Base-by-base conservation (phyloP, 1,284 basidiomycete genomes). In the Omphalotus olearius region DNA sequence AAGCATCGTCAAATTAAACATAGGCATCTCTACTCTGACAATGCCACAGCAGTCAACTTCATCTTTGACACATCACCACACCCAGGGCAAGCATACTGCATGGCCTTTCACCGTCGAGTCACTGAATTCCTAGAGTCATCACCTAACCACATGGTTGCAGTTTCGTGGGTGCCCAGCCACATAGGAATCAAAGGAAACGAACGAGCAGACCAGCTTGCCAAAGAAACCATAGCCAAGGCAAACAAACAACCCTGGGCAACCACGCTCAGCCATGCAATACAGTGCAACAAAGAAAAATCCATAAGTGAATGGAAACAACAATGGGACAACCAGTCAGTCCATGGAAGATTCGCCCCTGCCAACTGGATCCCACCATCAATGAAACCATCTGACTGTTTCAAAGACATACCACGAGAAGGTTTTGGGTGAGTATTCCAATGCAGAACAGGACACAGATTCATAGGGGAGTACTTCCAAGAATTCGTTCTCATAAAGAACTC, bases 81-180 rank as follows among this genome's bases (percentile, higher is more conserved):
- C 23, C 14, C 57, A 13, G 60, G 57, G 4, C 60, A 62, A 50
- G 25, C 51, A 4, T 54, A 57, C 33, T 37, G 53, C 10, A 25
- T 36, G 13, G 28, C 33, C n/a, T 63, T 63, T 48, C 52, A 60
- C 52, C 6, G 56, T 10, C 37, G 20, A 2, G 49, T 57, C 1
- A 37, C 42, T 7, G 35, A 43, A 9, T 59, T 61, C 48, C 60
- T 65, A 5, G 59, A 60, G 7, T 43, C 17, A 7, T 30, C 62
- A 49, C 39, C 45, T 2, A 25, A 45, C 6, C 36, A 46, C 38
- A 56, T 45, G 9, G 54, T 67, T 0, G 55, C 55, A 23, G 44
- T 67, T 13, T 41, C 56, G 11, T 68, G 65, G 64, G 57, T 58
- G 1, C 63, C 63, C 10, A 59, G 65, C n/a, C 67, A 68, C 51